phyloP scores from a whole-genome alignment of 2,329 filamentous ascomycete species.

The Microascus cirrosus region DNA sequence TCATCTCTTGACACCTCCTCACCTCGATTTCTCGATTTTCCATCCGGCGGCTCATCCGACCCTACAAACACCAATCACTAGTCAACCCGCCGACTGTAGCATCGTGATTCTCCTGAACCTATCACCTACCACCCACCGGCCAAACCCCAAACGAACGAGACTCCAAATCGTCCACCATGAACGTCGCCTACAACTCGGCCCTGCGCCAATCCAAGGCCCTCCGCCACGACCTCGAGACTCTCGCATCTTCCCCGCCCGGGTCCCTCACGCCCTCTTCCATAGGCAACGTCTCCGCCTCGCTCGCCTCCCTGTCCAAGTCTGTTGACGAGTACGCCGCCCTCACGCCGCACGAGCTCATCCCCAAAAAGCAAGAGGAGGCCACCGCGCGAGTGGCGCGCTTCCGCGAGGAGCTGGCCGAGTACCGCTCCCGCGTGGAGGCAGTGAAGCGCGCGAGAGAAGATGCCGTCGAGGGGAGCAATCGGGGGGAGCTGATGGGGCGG shows the following conservation, averaged over 20 bases:
- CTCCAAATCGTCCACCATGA: conserved; percentile 37
- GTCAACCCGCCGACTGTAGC: background rate
- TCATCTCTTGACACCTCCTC: background rate
- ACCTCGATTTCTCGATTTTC: background rate
- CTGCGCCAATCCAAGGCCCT: conserved; percentile 75
- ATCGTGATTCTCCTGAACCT: background rate
- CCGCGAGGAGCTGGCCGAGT: conserved; percentile 69
- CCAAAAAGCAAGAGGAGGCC: conserved; percentile 86
- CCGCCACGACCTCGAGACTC: conserved; percentile 62
- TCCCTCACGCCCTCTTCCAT: conserved; percentile 44
- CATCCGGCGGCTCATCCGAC: background rate
- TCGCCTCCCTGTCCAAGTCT: conserved; percentile 74
- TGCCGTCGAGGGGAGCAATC: conserved; percentile 50
- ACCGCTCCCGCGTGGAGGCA: conserved; percentile 64
- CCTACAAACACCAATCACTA: background rate
- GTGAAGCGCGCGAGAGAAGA: conserved; percentile 73
- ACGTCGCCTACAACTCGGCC: conserved; percentile 75
- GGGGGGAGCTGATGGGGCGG: conserved; percentile 74
- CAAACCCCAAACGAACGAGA: background rate
- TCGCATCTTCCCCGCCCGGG: conserved; percentile 50
- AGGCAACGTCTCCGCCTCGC: conserved; percentile 66
- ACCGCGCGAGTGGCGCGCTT: conserved; percentile 78
- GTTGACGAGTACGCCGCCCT: conserved; percentile 85
- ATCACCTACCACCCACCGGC: too few relatives aligned
- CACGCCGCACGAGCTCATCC: conserved; percentile 78